Conservation (phyloP, 2,329 filamentous ascomycete genomes). For the Stagonosporopsis chrysanthemi region DNA sequence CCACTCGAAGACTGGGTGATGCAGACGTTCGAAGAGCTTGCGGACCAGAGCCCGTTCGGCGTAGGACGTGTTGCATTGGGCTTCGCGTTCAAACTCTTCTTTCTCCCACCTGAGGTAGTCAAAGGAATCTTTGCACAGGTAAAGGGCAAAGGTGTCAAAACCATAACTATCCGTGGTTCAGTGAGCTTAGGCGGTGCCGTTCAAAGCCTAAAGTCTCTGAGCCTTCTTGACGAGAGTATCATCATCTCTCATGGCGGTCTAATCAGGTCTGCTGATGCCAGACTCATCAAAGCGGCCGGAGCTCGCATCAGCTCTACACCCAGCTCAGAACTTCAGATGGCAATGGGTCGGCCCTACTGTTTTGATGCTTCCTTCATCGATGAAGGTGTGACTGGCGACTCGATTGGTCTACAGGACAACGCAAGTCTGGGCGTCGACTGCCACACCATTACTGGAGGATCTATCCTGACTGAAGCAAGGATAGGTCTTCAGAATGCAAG, state of each 20-base stretch:
- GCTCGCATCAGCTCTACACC: constrained; percentile 56
- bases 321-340: constrained; percentile 62
- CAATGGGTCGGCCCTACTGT: constrained; percentile 48
- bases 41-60: constrained; percentile 33
- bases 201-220: constrained; percentile 42
- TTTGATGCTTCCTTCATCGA: constrained; percentile 38
- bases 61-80: constrained; percentile 52
- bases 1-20: constrained; percentile 57
- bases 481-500: constrained; percentile 61
- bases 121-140: constrained; percentile 49
- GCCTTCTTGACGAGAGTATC: constrained; percentile 53
- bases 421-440: constrained; percentile 63
- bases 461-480: constrained; percentile 56
- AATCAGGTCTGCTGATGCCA: constrained; percentile 46
- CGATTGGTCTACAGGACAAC: constrained; percentile 45
- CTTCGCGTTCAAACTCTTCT: constrained; percentile 55
- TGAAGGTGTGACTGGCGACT: constrained; percentile 23
- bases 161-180: constrained; percentile 54
- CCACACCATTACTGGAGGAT: constrained; percentile 60
- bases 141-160: constrained; percentile 46
- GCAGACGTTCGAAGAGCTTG: constrained; percentile 47
- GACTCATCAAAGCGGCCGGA: constrained; percentile 44
- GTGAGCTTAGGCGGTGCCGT: constrained; percentile 19
- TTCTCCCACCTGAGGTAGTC: constrained; percentile 49
- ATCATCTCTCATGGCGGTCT: constrained; percentile 54